Base-by-base conservation (phyloP, 2,329 filamentous ascomycete genomes). In the Achaetomium macrosporum region DNA sequence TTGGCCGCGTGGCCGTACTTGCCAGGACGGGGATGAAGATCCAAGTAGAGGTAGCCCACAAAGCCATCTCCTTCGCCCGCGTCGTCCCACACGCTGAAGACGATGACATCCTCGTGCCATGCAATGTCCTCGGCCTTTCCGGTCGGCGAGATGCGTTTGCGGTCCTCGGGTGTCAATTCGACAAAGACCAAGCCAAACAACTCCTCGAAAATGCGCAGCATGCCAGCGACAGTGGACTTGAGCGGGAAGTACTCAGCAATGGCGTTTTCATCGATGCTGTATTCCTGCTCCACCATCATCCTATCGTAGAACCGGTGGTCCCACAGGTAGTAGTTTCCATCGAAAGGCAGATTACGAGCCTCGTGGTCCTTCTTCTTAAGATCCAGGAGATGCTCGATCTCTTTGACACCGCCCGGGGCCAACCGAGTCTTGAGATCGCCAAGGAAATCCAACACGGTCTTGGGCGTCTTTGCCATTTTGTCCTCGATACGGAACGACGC, bases 1-100 rank as follows among this genome's bases (percentile, higher is more conserved):
- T 92, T 92, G 63, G 88, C 88, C 6, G 88, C 88, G 64, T 92
- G 88, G 15, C 86, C 84, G 66, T 92, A 92, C 69, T 93, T 93
- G 68, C 89, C 88, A 61, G 83, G 82, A 36, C 88, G 80, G 1
- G 88, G 88, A 68, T 89, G 86, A 17, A 92, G 76, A 68, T 93
- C 88, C 13, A 93, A 79, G 68, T 92, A 92, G 25, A 93, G 76
- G 66, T 92, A 93, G 39, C 88, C 88, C 7, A 88, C 84, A 63
- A 93, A 93, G 35, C 76, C 81, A 46, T 78, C 75, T 15, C 87
- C 88, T 60, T 87, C 83, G 2, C 76, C 76, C 55, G 82, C 79
- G 57, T 91, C 85, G 62, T 93, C 81, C 87, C 88, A 92, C 8
- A 93, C 88, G 46, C 83, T 86, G 72, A 90, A 92, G 52, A 92